Percentiles rank a stretch among this genome's conserved stretches.
phyloP scores from a whole-genome alignment of 768 basidiomycete species.

The Baorangia bicolor region DNA sequence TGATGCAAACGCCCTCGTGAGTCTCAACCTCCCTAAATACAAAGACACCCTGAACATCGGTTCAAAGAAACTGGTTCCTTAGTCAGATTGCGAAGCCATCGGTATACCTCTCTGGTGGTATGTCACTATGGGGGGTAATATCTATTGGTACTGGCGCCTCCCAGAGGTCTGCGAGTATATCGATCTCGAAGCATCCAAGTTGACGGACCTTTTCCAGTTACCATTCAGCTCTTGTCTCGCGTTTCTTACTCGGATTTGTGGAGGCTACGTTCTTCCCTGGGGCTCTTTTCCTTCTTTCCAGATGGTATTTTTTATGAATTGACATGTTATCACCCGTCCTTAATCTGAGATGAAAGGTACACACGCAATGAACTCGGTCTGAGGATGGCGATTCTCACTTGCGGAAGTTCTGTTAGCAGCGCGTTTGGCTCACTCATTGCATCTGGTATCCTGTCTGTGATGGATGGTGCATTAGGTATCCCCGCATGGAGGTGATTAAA shows the following conservation, averaged over 20 bases:
- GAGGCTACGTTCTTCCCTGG: conserved; percentile 73
- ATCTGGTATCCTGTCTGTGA: conserved; percentile 67
- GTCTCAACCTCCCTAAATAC: conserved; percentile 19
- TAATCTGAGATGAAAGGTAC: conserved; percentile 36
- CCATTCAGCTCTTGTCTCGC: conserved; percentile 55
- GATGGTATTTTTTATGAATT: conserved; percentile 42
- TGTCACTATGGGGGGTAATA: conserved; percentile 71
- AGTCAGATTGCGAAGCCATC: conserved; percentile 66
- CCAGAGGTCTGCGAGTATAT: conserved; percentile 17
- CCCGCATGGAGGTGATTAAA: conserved; percentile 67
- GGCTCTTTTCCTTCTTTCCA: conserved; percentile 62
- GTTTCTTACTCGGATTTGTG: conserved; percentile 76
- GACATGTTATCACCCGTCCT: neutral
- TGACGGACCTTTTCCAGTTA: conserved; percentile 41
- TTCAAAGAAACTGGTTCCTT: conserved; percentile 61
- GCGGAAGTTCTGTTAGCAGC: conserved; percentile 74
- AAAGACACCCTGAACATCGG: neutral
- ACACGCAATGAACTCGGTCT: conserved; percentile 66
- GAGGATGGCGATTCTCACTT: conserved; percentile 63
- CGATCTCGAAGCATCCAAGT: neutral
- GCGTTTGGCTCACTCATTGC: conserved; percentile 79
- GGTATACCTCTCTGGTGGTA: conserved; percentile 59
- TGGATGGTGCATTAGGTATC: conserved; percentile 65
- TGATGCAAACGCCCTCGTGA: conserved; percentile 75
- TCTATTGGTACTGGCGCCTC: conserved; percentile 52